Conservation (phyloP, 2,329 filamentous ascomycete genomes). For the Colletotrichum musae region DNA sequence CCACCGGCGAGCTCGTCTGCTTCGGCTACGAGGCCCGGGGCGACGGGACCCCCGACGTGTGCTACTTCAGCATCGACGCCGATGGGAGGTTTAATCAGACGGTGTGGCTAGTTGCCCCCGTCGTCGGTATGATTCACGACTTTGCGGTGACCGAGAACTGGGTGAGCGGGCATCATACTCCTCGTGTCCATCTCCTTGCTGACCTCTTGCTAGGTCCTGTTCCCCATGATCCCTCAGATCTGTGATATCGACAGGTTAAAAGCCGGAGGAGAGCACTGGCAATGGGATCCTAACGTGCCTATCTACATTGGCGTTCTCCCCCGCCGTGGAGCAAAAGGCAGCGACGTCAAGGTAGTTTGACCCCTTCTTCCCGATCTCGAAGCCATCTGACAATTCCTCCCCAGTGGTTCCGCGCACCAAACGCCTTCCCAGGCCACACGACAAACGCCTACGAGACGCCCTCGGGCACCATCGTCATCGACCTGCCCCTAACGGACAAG, state of each 20-base stretch:
- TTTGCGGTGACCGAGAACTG: conserved; percentile 58
- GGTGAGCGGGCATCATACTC: conserved; percentile 41
- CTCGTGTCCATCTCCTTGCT: background rate
- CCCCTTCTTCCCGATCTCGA: accelerated
- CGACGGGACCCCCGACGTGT: conserved; percentile 55
- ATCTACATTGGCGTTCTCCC: conserved; percentile 32
- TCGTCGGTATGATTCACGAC: conserved; percentile 58
- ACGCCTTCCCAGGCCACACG: conserved; percentile 53
- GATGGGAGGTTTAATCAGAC: conserved; percentile 50
- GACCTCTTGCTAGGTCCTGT: conserved; percentile 12
- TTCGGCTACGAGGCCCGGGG: conserved; percentile 60
- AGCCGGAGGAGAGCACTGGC: conserved; percentile 56
- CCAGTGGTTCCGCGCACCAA: conserved; percentile 55
- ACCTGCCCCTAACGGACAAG: conserved; percentile 53
- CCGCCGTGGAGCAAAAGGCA: conserved; percentile 28
- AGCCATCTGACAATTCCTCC: background rate
- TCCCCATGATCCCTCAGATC: conserved; percentile 26
- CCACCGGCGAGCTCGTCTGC: conserved; percentile 56
- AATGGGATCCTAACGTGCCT: conserved; percentile 48
- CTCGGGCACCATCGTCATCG: conserved; percentile 50
- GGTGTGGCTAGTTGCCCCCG: conserved; percentile 53
- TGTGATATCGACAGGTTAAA: conserved; percentile 47
- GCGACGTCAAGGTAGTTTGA: conserved; percentile 16
- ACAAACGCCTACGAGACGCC: conserved; percentile 54
- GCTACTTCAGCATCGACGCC: conserved; percentile 50